phyloP scores from a whole-genome alignment of 148 eudicot genomes.

The Spergularia bocconei region DNA sequence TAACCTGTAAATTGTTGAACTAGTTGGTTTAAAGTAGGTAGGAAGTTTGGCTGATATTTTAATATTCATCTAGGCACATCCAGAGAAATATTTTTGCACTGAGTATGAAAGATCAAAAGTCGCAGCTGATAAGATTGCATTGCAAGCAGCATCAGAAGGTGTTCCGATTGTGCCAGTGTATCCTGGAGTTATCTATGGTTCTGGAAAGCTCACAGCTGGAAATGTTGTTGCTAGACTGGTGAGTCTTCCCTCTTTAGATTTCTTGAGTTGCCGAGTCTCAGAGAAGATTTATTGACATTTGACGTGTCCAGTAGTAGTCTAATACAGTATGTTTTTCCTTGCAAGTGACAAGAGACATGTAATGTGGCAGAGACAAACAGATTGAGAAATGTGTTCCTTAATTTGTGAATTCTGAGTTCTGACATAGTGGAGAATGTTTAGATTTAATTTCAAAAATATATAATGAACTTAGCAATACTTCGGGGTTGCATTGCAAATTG shows the following conservation, averaged over 20 bases:
- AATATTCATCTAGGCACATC: slow-evolving; percentile 50
- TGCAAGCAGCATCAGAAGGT: slow-evolving; percentile 76
- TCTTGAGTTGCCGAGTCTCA: not conserved
- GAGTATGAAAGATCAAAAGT: slow-evolving; percentile 88
- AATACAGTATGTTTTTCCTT: not conserved
- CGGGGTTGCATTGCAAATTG: not conserved
- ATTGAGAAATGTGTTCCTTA: not conserved
- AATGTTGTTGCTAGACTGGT: slow-evolving; percentile 74
- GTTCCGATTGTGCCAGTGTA: slow-evolving; percentile 74
- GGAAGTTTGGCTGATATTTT: not conserved
- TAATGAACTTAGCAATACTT: not conserved
- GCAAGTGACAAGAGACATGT: not conserved
- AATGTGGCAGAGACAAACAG: not conserved
- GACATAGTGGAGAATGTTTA: not conserved
- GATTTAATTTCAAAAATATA: not conserved
- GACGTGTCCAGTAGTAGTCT: not conserved
- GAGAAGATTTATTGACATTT: not conserved
- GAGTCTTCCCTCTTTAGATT: slow-evolving; percentile 21
- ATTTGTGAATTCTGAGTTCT: not conserved
- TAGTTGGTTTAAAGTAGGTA: no score
- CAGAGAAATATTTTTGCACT: slow-evolving; percentile 67
- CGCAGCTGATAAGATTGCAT: slow-evolving; percentile 70
- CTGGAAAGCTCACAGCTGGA: slow-evolving; percentile 80
- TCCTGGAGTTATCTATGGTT: slow-evolving; percentile 90
- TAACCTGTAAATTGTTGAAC: no score